Base-by-base conservation (phyloP, 768 basidiomycete species). In the Russula sp. region DNA sequence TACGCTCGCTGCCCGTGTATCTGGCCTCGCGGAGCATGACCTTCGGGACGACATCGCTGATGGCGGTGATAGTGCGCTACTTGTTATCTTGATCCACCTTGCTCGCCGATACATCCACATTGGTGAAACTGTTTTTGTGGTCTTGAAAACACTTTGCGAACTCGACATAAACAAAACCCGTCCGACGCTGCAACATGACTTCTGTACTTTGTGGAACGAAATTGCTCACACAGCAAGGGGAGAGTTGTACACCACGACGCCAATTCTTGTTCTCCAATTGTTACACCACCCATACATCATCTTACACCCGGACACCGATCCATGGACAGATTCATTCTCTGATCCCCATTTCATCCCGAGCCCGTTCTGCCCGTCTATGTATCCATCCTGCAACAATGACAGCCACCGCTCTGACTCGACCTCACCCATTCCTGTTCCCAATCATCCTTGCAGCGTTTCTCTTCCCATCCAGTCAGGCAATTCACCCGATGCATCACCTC, bases 81-180 rank as follows among this genome's bases (percentile, higher is more conserved):
- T 63, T 9, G 26, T 30, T 9, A 51, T 32, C 30, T 30, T 57
- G 28, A 50, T 51, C 28, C 4, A 44, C 38, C 2, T 20, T 9
- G 6, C 20, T 10, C 40, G 56, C 9, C 24, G n/a, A 44, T 20
- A 42, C 3, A 26, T 24, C 22, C 1, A n/a, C 24, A 9, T 3
- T 7, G 6, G 1, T 20, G 3, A 1, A 4, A 8, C 3, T 22
- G 1, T 7, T 13, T 5, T 13, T 5, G 14, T 1, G 9, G 16
- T 42, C 5, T 2, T 55, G 44, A 1, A 2, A 22, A 3, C 14
- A 10, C 14, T 42, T 11, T 42, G 26, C 24, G 0, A 5, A 57
- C 28, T 34, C 13, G 32, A 53, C 2, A 7, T 53, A n/a, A 6
- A 4, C 5, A n/a, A 22, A 3, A 22, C 34, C 1, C 32, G 14